Conservation (phyloP, 1,284 basidiomycete genomes). For the Trametes sp. region DNA sequence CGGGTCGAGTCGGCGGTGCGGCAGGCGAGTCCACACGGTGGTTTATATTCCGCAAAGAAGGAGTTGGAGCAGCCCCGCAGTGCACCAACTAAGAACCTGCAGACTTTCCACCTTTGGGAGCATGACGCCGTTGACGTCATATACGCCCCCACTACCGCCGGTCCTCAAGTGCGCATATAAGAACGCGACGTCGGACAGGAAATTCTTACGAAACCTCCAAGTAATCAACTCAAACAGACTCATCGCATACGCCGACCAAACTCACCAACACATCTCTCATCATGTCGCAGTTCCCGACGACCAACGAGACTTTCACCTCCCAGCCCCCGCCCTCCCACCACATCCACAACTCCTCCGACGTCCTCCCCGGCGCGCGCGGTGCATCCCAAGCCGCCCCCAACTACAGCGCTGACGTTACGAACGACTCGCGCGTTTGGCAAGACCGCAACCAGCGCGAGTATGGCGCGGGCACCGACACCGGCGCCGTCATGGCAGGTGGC, state of each 20-base stretch:
- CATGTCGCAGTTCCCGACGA: slow-evolving; percentile 18
- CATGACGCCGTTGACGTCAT: slow-evolving; percentile 17
- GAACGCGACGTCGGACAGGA: background rate
- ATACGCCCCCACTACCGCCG: background rate
- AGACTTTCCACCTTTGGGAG: background rate
- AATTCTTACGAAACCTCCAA: background rate
- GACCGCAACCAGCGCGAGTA: slow-evolving; percentile 35
- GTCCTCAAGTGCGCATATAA: slow-evolving; percentile 6
- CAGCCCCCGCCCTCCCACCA: slow-evolving; percentile 43
- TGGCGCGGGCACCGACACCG: slow-evolving; percentile 36
- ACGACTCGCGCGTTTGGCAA: slow-evolving; percentile 35
- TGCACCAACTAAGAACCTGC: background rate
- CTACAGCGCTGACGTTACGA: slow-evolving; percentile 35
- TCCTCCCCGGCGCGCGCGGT: slow-evolving; percentile 36
- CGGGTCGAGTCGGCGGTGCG: too few species aligned
- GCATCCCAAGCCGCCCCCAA: slow-evolving; percentile 23
- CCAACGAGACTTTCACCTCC: slow-evolving; percentile 14
- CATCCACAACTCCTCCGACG: slow-evolving; percentile 39
- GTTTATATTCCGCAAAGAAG: too few species aligned
- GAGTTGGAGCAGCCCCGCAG: slow-evolving; percentile 2
- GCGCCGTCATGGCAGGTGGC: slow-evolving; percentile 36
- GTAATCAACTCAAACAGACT: background rate
- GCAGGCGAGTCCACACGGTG: too few species aligned
- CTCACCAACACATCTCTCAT: background rate
- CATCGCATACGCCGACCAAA: background rate